phyloP scores from a whole-genome alignment of 2,329 filamentous ascomycete species.

The Dactylellina parvicollis region DNA sequence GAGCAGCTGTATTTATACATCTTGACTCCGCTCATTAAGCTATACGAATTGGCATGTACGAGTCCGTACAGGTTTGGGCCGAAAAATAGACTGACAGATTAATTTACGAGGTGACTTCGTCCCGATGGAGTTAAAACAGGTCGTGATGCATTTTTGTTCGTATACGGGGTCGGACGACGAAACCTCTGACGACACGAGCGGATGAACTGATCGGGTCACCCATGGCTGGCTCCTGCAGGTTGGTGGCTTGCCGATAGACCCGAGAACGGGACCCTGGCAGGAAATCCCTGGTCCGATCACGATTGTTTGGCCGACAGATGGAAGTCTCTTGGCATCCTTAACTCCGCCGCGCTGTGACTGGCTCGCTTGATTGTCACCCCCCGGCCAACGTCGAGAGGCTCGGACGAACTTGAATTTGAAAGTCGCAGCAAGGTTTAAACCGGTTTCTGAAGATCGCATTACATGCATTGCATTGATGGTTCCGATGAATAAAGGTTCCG shows the following conservation, averaged over 20 bases:
- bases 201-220: too few relatives aligned
- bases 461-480: too few relatives aligned
- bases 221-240: too few relatives aligned
- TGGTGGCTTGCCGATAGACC: too few relatives aligned
- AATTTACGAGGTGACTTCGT: too few relatives aligned
- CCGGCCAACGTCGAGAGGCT: background rate
- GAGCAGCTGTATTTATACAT: background rate
- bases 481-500: too few relatives aligned
- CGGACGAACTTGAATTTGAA: slow-evolving; percentile 21
- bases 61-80: background rate
- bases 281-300: too few relatives aligned
- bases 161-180: background rate
- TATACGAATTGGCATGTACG: too few relatives aligned
- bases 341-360: slow-evolving; percentile 26
- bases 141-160: background rate
- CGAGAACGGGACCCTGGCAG: too few relatives aligned
- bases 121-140: slow-evolving; percentile 12
- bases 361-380: slow-evolving; percentile 16
- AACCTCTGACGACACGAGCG: too few relatives aligned
- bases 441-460: too few relatives aligned
- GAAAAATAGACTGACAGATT: background rate
- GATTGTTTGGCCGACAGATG: slow-evolving; percentile 13
- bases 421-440: too few relatives aligned
- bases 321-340: slow-evolving; percentile 33
- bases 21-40: background rate